Percentiles rank a stretch among this genome's conserved stretches.
phyloP scores from a whole-genome alignment of 306 rosid genomes.

The Pyrus bretschneideri region DNA sequence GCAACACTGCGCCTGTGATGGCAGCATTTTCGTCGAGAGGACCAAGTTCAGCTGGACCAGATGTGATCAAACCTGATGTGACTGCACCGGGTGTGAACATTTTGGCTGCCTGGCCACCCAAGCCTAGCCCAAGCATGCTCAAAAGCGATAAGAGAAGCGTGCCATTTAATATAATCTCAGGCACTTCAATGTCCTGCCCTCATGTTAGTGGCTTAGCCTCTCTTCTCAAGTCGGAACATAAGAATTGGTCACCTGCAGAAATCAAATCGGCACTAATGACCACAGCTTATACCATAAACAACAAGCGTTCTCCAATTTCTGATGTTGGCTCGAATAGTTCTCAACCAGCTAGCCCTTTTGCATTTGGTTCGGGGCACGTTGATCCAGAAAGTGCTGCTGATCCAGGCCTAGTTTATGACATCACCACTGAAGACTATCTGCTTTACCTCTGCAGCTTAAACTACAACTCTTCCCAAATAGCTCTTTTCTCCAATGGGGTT shows the following conservation, averaged over 20 bases:
- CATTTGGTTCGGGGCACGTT: conserved; percentile 67
- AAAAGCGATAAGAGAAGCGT: conserved; percentile 49
- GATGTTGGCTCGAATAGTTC: conserved; percentile 24
- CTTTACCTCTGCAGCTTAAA: conserved; percentile 53
- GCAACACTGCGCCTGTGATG: conserved; percentile 46
- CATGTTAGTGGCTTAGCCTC: conserved; percentile 73
- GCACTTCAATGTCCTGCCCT: conserved; percentile 85
- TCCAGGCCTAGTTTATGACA: conserved; percentile 65
- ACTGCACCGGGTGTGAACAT: conserved; percentile 83
- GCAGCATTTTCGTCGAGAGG: conserved; percentile 82
- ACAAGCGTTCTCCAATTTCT: conserved; percentile 31
- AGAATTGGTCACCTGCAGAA: conserved; percentile 59
- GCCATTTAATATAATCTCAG: conserved; percentile 53
- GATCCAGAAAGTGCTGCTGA: conserved; percentile 58
- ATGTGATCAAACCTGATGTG: conserved; percentile 63
- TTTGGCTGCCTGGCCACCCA: conserved; percentile 69
- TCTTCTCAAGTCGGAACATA: conserved; percentile 40
- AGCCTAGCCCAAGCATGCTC: conserved; percentile 35
- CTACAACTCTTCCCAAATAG: conserved; percentile 46
- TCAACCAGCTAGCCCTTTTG: conserved; percentile 44
- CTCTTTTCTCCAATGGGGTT: conserved; percentile 29
- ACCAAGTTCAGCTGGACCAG: conserved; percentile 39
- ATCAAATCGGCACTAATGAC: conserved; percentile 78
- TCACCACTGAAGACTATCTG: conserved; percentile 36
- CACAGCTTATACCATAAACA: conserved; percentile 50